Evolutionary conservation across 2,329 filamentous ascomycete genomes (phyloP), one percentile per base, ranked within the genome.

Genomic region (Tolypocladium album): DNA sequence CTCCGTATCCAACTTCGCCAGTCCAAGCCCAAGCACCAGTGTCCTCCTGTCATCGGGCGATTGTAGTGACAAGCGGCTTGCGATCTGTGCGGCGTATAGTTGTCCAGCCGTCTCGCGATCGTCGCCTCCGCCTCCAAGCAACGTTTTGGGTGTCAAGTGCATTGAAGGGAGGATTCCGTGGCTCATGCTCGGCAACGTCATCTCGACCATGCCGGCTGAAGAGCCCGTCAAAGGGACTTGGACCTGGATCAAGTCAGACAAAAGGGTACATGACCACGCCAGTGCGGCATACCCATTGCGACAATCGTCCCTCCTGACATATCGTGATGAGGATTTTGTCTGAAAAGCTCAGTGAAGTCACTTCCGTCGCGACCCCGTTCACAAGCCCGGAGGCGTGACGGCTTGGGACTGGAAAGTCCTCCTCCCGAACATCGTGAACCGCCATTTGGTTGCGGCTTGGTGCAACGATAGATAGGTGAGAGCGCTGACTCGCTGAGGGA

Each of bases 311-410:
- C 62, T 88, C 84, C 75, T 97, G 94, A 0, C 89, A 90, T 61
- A 97, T 82, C 1, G 92, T 97, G 63, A 99, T 78, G 67, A 99
- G 76, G 67, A 99, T 91, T 74, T 91, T 96, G 81, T 97, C 94
- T 11, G 87, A 82, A 74, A 97, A 97, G 67, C 81, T 84, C 59
- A 92, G 79, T 13, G 82, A 81, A 45, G 85, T 86, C 40, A 90
- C 87, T 64, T 91, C 85, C 1, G 94, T 97, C 42, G 80, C 73
- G 27, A 87, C 73, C 38, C 85, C 86, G 63, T 87, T 84, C 62
- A 97, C 84, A 3, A 78, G 70, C 3, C 87, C 87, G 1, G 79
- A 78, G 17, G 79, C 79, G 62, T 80, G 79, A 58, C 81, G 86
- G 2, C 84, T 87, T 13, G 77, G 75, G 4, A 86, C 88, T 20